Conservation (phyloP, 2,329 filamentous ascomycete species). For the Orbilia blumenaviensis region DNA sequence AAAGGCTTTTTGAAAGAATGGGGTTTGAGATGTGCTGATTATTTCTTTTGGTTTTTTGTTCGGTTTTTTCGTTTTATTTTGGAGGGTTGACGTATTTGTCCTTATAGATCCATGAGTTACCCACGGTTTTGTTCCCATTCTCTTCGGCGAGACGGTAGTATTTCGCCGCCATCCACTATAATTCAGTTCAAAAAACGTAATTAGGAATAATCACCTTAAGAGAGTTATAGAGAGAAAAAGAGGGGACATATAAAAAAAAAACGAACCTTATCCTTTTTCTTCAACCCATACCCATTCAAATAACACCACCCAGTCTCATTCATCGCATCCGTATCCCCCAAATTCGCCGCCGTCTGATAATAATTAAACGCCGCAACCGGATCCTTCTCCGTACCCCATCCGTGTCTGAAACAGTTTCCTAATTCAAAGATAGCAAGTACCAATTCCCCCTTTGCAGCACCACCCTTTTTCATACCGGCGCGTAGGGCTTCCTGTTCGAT, state of each 20-base stretch:
- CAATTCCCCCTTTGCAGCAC: slow-evolving; percentile 92
- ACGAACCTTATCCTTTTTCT: slow-evolving; percentile 92
- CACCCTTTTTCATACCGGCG: slow-evolving; percentile 90
- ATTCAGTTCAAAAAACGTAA: not conserved
- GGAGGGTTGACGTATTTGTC: slow-evolving; percentile 79
- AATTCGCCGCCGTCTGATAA: slow-evolving; percentile 95
- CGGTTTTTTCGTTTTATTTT: slow-evolving; percentile 58
- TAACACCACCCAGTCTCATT: slow-evolving; percentile 97
- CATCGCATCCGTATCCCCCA: slow-evolving; percentile 97
- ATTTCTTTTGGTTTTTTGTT: too few relatives aligned
- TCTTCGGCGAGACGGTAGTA: slow-evolving; percentile 92
- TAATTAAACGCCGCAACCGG: slow-evolving; percentile 86
- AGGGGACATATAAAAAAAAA: not conserved
- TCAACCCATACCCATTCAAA: slow-evolving; percentile 93
- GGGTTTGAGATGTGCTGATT: too few relatives aligned
- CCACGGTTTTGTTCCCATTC: slow-evolving; percentile 86
- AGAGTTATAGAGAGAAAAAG: not conserved
- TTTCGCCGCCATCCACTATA: slow-evolving; percentile 70
- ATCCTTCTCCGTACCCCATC: slow-evolving; percentile 90
- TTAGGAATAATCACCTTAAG: not conserved
- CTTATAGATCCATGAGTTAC: slow-evolving; percentile 99
- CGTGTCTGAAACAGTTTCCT: slow-evolving; percentile 89
- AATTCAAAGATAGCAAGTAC: slow-evolving; percentile 96
- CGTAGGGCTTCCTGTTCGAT: slow-evolving; percentile 86
- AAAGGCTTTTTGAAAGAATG: not conserved